Evolutionary conservation across 2,329 filamentous ascomycete genomes (phyloP), one percentile per base, ranked within the genome.

Genomic region (Magnaporthiopsis rhizophila): DNA sequence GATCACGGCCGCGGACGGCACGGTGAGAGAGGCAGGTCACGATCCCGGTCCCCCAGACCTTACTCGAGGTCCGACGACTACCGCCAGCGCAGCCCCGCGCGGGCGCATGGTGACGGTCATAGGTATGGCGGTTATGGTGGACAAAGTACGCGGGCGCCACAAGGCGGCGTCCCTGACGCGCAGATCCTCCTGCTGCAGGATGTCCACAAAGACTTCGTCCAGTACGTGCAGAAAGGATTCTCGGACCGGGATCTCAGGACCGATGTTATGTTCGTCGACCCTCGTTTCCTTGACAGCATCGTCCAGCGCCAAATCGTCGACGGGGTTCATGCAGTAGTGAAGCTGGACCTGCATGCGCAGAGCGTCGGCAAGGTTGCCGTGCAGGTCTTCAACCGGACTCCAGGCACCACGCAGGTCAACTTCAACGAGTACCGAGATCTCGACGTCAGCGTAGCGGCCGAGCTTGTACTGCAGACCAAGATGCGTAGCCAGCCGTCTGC

Each of bases 351-450:
- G 62, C 80, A 82, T 59, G 85, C 91, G 28, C 89, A 96, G 71
- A 80, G 82, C 45, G 83, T 83, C 1, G 87, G 87, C 68, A 92
- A 89, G 72, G 89, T 98, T 62, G 86, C 90, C 0, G 79, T 97
- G 3, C 91, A 94, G 70, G 85, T 96, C 7, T 97, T 97, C 72
- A 90, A 96, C 75, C 88, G 92, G 32, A 89, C 86, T 57, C 83
- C 81, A 12, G 91, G 90, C n/a, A 80, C 81, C 24, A 85, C 85
- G 69, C 92, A 91, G 68, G 87, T 96, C 65, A 86, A 87, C 58
- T 97, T 91, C 73, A 91, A 96, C 70, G 89, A 96, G 73, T 98
- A 98, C 73, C 85, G 89, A 65, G 88, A 93, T 69, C 82, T 97
- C 2, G 89, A 96, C 50, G 90, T 92, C 0, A 76, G 80, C 7